A percentile compares a stretch with the other conserved stretches of the same genome.
Conservation (phyloP, 2,329 filamentous ascomycete genomes). For the Ophiognomonia clavigignenti-juglandacearum region DNA sequence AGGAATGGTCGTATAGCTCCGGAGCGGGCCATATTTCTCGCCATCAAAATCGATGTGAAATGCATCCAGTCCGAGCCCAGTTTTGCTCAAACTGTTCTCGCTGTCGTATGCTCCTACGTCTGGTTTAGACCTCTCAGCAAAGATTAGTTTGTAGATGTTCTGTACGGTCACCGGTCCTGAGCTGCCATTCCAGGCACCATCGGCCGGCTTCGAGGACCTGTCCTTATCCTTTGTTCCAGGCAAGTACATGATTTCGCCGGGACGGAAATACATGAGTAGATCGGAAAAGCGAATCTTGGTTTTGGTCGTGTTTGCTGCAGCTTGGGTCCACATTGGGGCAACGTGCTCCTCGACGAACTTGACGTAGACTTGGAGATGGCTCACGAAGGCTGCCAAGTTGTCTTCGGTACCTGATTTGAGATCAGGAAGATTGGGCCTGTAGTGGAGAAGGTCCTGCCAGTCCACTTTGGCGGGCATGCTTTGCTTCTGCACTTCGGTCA, state of each 20-base stretch:
- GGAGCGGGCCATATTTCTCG: background rate
- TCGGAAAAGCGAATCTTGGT: slow-evolving; percentile 2
- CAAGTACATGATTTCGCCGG: background rate
- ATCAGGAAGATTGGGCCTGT: background rate
- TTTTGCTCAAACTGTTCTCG: background rate
- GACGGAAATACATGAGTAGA: slow-evolving; percentile 7
- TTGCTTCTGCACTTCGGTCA: background rate
- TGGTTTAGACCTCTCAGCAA: background rate
- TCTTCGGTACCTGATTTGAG: background rate
- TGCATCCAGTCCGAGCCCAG: background rate
- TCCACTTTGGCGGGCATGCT: background rate
- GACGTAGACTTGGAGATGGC: slow-evolving; percentile 5
- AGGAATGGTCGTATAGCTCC: rapidly evolving
- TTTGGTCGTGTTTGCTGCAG: background rate
- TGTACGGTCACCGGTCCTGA: too few relatives aligned
- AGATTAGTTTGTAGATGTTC: background rate
- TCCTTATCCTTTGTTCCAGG: background rate
- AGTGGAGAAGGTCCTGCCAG: background rate
- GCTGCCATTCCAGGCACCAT: background rate
- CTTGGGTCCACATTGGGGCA: slow-evolving; percentile 4
- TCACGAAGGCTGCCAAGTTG: too few relatives aligned
- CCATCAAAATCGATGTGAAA: slow-evolving; percentile 7
- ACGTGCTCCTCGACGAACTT: slow-evolving; percentile 5
- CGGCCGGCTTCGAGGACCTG: background rate
- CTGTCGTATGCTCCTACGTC: background rate